Base-by-base conservation (phyloP, 345 rosid species). In the Hypericum perforatum region DNA sequence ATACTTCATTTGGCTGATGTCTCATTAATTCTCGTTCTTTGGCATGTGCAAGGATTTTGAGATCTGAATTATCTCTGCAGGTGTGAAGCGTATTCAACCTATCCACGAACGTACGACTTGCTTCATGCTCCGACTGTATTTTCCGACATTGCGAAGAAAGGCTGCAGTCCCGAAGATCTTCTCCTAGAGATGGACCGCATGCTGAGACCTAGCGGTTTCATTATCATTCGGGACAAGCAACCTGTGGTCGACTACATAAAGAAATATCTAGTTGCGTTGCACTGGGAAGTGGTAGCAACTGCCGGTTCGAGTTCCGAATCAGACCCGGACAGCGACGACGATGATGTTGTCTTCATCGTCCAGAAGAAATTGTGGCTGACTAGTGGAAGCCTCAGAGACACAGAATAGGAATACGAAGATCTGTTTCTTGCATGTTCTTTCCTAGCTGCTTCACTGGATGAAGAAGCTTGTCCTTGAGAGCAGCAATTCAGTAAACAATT, bases 61-160 rank as follows among this genome's bases (percentile, higher is more conserved):
- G 1, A 22, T 22, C 32, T 22, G 32, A 22, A 14, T 63, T 12
- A 29, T 45, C 53, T 53, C 52, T 41, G 44, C 75, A 91, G 98
- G 98, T 91, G 98, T 51, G 95, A 91, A 62, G 80, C 98, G 60
- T 91, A 46, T 66, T 91, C 98, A 45, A 82, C 86, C 5, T 91
- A 91, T 15, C 98, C 98, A 3, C 71, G 98, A 61, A 91, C 98
- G 12, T 91, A 82, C 13, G 98, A 91, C 78, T 61, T 86, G 39
- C 85, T 86, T 38, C 95, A 86, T 59, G 92, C 92, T 39, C 79
- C 85, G 89, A 73, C 73, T 0, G 68, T 84, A 0, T 61, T 86
- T 49, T 84, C 92, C 2, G 95, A 86, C 54, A 60, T 79, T 0
- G 82, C 52, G 76, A 78, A 71, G 75, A 91, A 77, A 66, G 86